Evolutionary conservation across 176 grass and related monocot genomes (phyloP), one percentile per base, ranked within the genome.

Genomic region (Phoenix roebelenii): DNA sequence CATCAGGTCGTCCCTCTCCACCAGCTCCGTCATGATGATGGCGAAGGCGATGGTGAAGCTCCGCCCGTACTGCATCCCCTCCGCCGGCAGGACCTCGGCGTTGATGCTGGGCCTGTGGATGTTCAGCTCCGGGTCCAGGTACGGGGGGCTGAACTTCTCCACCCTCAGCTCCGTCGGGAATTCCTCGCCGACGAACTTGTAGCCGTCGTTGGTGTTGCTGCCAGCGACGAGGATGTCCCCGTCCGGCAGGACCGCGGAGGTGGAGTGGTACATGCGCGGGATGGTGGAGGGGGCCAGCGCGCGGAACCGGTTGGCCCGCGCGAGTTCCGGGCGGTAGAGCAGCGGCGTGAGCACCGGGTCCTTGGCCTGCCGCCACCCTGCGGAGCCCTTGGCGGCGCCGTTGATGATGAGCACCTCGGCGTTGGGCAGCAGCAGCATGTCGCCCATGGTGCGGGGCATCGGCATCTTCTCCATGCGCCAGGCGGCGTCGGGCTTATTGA

Each of bases 81-180:
- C 50, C n/a, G 5, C 7, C 0, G 66, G 51, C 32, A 75, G 25
- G 17, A 83, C 80, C 22, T 2, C 23, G 50, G 32, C 10, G 23
- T 81, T 52, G 75, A 97, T 72, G 16, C 15, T 62, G 20, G 92
- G 65, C 29, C 92, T 65, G 59, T 57, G 61, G 1, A 1, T 63
- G 1, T 19, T 3, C 24, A 54, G 49, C 7, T 63, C 50, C 16
- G 63, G 39, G 22, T 72, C 65, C 14, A 85, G 81, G 68, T 97
- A 97, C 28, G 92, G 92, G 50, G 87, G 92, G 5, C 20, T 49
- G 81, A 80, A 82, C 25, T 80, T 71, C 61, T 96, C 91, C 7
- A 96, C 86, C 64, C 81, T 74, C 75, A 97, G 66, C 78, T 97
- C 92, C 3, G 92, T 97, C 1, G 74, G 80, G 75, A 82, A 91